Conservation (phyloP, 148 eudicot species). For the Chenopodium suecicum region DNA sequence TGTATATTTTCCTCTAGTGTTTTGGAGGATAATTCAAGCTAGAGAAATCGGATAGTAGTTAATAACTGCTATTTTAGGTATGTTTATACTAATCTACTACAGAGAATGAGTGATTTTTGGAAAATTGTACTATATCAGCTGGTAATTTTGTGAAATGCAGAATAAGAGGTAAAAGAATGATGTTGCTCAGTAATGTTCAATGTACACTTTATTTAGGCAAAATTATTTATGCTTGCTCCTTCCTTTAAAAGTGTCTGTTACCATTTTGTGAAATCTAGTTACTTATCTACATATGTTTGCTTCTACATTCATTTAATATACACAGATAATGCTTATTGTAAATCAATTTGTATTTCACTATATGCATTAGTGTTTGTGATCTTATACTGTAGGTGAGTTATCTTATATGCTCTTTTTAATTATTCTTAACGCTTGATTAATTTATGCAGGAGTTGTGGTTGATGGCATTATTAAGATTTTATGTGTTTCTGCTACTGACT, state of each 20-base stretch:
- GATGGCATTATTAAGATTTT: constrained; percentile 65
- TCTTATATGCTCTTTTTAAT: background rate
- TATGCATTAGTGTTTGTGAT: background rate
- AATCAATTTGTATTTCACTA: background rate
- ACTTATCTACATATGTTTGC: background rate
- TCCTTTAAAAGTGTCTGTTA: background rate
- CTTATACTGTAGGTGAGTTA: background rate
- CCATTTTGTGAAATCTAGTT: background rate
- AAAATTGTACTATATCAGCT: too few species aligned
- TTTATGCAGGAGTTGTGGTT: constrained; percentile 75
- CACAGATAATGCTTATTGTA: background rate
- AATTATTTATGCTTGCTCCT: background rate
- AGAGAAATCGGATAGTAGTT: too few species aligned
- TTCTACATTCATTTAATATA: background rate
- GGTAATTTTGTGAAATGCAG: too few species aligned
- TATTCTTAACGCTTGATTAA: background rate
- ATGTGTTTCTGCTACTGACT: constrained; percentile 48
- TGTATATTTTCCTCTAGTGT: too few species aligned
- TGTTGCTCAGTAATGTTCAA: background rate
- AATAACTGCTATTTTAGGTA: too few species aligned
- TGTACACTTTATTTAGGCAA: background rate
- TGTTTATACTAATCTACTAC: too few species aligned
- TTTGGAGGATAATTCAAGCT: too few species aligned
- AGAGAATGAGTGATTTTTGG: too few species aligned
- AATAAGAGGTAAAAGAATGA: too few species aligned